Evolutionary conservation across 2,329 filamentous ascomycete species (phyloP).

Genomic region (Colletotrichum horii): DNA sequence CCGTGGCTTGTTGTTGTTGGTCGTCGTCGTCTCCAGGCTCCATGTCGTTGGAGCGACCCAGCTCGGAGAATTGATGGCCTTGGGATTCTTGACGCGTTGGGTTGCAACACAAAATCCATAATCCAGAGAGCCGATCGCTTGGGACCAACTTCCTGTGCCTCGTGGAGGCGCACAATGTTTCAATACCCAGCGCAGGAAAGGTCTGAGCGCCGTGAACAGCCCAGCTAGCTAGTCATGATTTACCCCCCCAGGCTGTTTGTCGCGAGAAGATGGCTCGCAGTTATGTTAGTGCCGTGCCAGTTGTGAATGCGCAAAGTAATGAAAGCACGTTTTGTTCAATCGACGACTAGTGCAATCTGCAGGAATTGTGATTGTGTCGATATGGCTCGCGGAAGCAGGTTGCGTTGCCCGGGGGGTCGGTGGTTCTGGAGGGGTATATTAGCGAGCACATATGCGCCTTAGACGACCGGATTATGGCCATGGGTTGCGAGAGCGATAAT

Average conservation of each 20-base stretch:
- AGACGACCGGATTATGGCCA: slow-evolving; percentile 34
- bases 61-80: slow-evolving; percentile 18
- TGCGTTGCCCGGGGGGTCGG: slow-evolving; percentile 9
- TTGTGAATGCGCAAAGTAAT: background rate
- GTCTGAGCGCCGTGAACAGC: background rate
- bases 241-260: background rate
- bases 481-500: slow-evolving; percentile 36
- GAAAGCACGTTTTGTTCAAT: background rate
- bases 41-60: slow-evolving; percentile 13
- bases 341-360: background rate
- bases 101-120: slow-evolving; percentile 9
- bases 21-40: slow-evolving; percentile 13
- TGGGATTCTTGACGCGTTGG: slow-evolving; percentile 1
- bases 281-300: background rate
- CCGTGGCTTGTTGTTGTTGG: slow-evolving; percentile 1
- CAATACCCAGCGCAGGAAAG: background rate
- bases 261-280: background rate
- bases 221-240: background rate
- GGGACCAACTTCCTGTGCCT: background rate
- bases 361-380: background rate
- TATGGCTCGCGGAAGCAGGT: slow-evolving; percentile 9
- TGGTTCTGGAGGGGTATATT: slow-evolving; percentile 34
- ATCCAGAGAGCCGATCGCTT: background rate
- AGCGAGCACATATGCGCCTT: slow-evolving; percentile 41
- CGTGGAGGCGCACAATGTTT: slow-evolving; percentile 2